phyloP scores from a whole-genome alignment of 2,329 filamentous ascomycete genomes.

The Leptographium wingfieldii region DNA sequence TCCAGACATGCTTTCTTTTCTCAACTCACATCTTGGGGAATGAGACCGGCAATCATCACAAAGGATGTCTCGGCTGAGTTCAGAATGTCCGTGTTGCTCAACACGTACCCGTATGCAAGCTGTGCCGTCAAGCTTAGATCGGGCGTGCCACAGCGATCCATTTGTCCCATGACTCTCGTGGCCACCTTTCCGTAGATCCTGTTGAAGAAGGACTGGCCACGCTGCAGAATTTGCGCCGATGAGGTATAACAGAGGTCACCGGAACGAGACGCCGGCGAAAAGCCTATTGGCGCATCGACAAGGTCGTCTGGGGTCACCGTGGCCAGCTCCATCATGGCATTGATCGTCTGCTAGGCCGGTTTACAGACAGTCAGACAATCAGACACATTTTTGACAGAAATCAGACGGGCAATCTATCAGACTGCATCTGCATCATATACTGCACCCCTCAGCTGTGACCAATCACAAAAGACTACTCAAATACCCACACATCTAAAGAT shows the following conservation, averaged over 20 bases:
- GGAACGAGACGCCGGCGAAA: constrained; percentile 26
- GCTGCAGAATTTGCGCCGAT: constrained; percentile 23
- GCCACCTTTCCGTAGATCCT: constrained; percentile 37
- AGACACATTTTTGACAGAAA: neutral
- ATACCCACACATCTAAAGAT: neutral
- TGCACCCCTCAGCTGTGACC: no score
- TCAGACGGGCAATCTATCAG: neutral
- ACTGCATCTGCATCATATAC: no score
- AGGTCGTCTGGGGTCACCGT: constrained; percentile 27
- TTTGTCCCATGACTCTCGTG: constrained; percentile 31
- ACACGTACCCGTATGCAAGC: constrained; percentile 35
- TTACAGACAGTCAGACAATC: neutral
- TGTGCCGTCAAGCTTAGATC: constrained; percentile 35
- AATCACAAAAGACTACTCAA: no score
- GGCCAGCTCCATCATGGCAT: constrained; percentile 32
- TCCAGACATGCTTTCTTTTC: neutral
- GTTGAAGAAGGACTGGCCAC: constrained; percentile 34
- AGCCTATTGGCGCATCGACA: constrained; percentile 23
- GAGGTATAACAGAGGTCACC: constrained; percentile 26
- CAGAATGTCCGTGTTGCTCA: constrained; percentile 35
- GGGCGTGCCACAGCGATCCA: constrained; percentile 35
- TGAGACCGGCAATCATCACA: constrained; percentile 35
- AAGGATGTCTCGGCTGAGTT: constrained; percentile 34
- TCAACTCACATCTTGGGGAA: constrained; percentile 35
- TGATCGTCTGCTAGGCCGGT: constrained; percentile 26